Evolutionary conservation across 73 alveolate species (phyloP), one percentile per base, ranked within the genome.

Genomic region (Paramecium sexaurelia): DNA sequence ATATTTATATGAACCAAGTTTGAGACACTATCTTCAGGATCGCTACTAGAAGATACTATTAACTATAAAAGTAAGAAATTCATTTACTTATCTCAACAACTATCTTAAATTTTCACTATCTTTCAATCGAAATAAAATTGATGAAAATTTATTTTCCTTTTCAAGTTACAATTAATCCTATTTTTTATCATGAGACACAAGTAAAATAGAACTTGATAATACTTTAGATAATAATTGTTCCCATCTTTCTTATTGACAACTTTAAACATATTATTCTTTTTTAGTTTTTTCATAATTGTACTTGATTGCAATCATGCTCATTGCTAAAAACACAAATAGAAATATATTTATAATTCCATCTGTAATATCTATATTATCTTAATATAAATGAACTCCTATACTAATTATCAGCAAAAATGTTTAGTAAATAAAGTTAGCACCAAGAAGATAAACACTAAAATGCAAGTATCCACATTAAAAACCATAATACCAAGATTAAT

Each of bases 241-340:
- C 87, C 87, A 73, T 35, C 57, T 27, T 73, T 36, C 57, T 33
- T 73, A 17, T 73, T 73, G 43, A 20, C 32, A 36, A 73, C 66
- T 36, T 8, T 73, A 39, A 32, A 73, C 36, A 73, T 36, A 73
- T 39, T 73, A 10, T 10, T 33, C 87, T 7, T 36, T 27, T 39
- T 36, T 27, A 36, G 66, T 73, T 73, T 36, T 73, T 73, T 73
- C 87, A 73, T 73, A 73, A 73, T 73, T 27, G 26, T 73, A 39
- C 19, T 73, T 73, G 22, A 73, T 73, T 0, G 57, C 57, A 0
- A 73, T 39, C 87, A 73, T 73, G 35, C 87, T 73, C 37, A 73
- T 20, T 5, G 26, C 22, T 39, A 73, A 27, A 73, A 36, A 73
- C 3, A 73, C 43, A 33, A 33, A 73, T 19, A 73, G 19, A 39